phyloP scores from a whole-genome alignment of 2,329 filamentous ascomycete species.

The Calycina marina region DNA sequence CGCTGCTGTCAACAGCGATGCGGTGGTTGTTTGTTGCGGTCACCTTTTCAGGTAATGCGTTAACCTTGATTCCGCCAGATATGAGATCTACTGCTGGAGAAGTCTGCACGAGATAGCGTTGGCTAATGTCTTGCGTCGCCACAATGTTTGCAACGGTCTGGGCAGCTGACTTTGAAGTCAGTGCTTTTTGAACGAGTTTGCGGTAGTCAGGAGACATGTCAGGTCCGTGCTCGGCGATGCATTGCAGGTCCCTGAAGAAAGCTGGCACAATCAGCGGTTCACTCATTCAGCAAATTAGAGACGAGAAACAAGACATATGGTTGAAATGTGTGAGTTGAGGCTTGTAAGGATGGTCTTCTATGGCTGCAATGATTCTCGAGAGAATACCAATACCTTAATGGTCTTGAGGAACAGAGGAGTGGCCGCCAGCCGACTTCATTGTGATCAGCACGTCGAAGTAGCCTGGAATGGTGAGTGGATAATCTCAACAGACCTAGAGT shows the following conservation, averaged over 20 bases:
- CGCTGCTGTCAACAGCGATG: constrained; percentile 22
- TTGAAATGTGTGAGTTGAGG: constrained; percentile 26
- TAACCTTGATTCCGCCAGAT: constrained; percentile 40
- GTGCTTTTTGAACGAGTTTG: constrained; percentile 9
- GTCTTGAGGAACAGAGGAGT: constrained; percentile 42
- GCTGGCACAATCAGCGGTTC: constrained; percentile 5
- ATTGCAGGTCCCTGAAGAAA: constrained; percentile 14
- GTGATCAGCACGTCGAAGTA: constrained; percentile 36
- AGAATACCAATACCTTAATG: constrained; percentile 59
- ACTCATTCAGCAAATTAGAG: not conserved
- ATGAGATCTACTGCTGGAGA: constrained; percentile 41
- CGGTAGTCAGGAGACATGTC: constrained; percentile 9
- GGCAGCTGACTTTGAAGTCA: constrained; percentile 10
- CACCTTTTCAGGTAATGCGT: constrained; percentile 40
- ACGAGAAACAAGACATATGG: constrained; percentile 1
- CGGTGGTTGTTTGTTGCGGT: constrained; percentile 39
- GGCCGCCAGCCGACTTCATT: constrained; percentile 42
- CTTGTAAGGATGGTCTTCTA: constrained; percentile 43
- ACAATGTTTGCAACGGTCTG: constrained; percentile 10
- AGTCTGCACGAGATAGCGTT: constrained; percentile 39
- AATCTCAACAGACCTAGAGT: not conserved
- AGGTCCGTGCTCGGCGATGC: constrained; percentile 9
- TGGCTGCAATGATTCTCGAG: constrained; percentile 46
- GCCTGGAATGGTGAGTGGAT: constrained; percentile 2
- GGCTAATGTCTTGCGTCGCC: constrained; percentile 7